Evolutionary conservation across 2,329 filamentous ascomycete genomes (phyloP).

Genomic region (Ascochyta koolunga): DNA sequence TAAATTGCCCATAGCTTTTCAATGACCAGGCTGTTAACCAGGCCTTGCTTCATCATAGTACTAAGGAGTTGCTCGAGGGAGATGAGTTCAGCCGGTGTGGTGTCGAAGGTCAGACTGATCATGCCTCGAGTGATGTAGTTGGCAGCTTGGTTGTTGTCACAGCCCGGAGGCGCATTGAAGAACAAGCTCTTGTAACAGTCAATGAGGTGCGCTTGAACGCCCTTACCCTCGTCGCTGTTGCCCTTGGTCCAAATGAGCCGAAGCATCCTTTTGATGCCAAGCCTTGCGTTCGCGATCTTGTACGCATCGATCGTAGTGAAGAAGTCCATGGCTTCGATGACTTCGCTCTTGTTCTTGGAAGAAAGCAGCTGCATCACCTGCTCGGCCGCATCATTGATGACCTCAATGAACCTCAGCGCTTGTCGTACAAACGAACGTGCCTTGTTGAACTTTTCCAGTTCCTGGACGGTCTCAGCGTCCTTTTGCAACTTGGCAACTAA

Average conservation of each 20-base stretch:
- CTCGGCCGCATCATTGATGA: conserved; percentile 80
- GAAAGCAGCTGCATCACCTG: conserved; percentile 86
- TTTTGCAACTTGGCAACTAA: conserved; percentile 80
- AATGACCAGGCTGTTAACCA: conserved; percentile 84
- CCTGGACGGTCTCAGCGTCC: conserved; percentile 86
- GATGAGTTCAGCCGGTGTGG: conserved; percentile 91
- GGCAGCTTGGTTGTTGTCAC: conserved; percentile 85
- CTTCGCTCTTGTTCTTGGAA: conserved; percentile 96
- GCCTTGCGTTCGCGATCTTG: conserved; percentile 90
- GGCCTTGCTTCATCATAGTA: conserved; percentile 95
- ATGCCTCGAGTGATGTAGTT: conserved; percentile 98
- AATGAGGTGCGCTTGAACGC: conserved; percentile 93
- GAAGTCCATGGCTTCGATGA: conserved; percentile 99
- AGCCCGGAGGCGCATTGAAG: conserved; percentile 90
- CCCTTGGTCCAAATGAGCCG: conserved; percentile 99
- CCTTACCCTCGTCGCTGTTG: conserved; percentile 98
- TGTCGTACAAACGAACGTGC: conserved; percentile 93
- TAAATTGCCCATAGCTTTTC: conserved; percentile 98
- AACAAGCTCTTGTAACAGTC: conserved; percentile 96
- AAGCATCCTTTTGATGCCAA: conserved; percentile 93
- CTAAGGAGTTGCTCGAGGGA: conserved; percentile 92
- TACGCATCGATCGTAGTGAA: conserved; percentile 95
- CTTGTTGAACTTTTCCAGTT: conserved; percentile 84
- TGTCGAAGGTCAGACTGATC: conserved; percentile 97
- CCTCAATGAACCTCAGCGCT: conserved; percentile 90